Evolutionary conservation across 2,329 filamentous ascomycete species (phyloP), one percentile per base, ranked within the genome.

Genomic region (Pseudogymnoascus pannorum): DNA sequence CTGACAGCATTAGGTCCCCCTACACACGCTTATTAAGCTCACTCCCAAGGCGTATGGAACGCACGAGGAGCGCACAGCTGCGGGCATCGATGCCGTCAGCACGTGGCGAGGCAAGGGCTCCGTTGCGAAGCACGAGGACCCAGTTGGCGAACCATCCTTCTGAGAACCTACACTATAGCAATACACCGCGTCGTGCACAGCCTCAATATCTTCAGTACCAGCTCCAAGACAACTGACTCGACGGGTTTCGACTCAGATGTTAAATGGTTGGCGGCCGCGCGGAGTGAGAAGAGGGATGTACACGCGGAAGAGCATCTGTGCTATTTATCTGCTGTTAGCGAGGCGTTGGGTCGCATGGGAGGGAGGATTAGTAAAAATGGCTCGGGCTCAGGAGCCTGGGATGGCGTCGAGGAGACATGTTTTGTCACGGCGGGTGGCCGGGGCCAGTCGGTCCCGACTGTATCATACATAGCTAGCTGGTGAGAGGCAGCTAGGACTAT

Each of bases 51-150:
- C 94, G 6, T 99, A 99, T 73, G 90, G 89, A 57, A 99, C 94
- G 1, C 87, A 96, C 63, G 91, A 97, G 72, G 85, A 94, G 74
- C 83, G 91, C 48, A 89, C 91, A 71, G 88, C 89, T 73, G 93
- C 93, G 6, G 89, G 96, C 72, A 97, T 99, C 66, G 91, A 92
- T 4, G 94, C 94, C 3, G 94, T 99, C 59, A 96, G 90, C 75
- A 99, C 94, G 18, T 99, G 92, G 89, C 82, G 94, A 69, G 92
- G 89, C 65, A 97, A 97, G 78, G 94, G 94, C 12, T 93, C 87
- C 68, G 91, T 90, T 24, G 93, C 93, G 22, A 93, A 93, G 72
- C 92, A 97, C 73, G 89, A 94, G 72, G 44, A 51, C 24, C 44
- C 44, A 16, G 44, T 51, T 18, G 44, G 44, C 24, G 44, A 51